Conservation (phyloP, 176 grass and related monocot genomes). For the Triticum aestivum region IWGSC_CS_RefSeq_v2.1 NC_057798.1:788990107-788990606, state of each 20-base stretch:
- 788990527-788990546: neutral
- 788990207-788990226: neutral
- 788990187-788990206: slow-evolving; percentile 40
- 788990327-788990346: slow-evolving; percentile 95
- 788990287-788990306: slow-evolving; percentile 13
- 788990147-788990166: slow-evolving; percentile 99
- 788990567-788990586: neutral
- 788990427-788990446: slow-evolving; percentile 79
- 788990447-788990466: slow-evolving; percentile 88
- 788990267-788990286: too few relatives aligned
- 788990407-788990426: slow-evolving; percentile 60
- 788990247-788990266: too few relatives aligned
- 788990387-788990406: slow-evolving; percentile 84
- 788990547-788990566: neutral
- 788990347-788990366: slow-evolving; percentile 88
- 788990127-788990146: slow-evolving; percentile 29
- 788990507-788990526: slow-evolving; percentile 7
- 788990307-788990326: neutral
- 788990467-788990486: slow-evolving; percentile 91
- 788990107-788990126: neutral
- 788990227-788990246: neutral
- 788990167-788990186: slow-evolving; percentile 98
- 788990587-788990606: slow-evolving; percentile 83
- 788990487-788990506: slow-evolving; percentile 82
- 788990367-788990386: slow-evolving; percentile 99